Evolutionary conservation across 1,284 basidiomycete species (phyloP).

Genomic region (Apiotrichum porosum): DNA sequence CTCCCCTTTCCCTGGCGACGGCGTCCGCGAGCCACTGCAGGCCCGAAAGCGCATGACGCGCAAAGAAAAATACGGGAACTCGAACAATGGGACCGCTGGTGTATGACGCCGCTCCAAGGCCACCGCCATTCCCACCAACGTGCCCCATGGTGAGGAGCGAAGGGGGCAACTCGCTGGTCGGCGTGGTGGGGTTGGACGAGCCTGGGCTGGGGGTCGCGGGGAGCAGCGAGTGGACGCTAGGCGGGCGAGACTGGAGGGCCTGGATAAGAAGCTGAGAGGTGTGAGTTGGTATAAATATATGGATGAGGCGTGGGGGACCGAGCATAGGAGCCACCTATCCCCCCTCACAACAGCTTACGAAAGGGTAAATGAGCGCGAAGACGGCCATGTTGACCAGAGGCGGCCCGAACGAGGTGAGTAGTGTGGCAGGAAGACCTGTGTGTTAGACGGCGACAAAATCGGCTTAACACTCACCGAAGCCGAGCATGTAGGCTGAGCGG

Average conservation of each 20-base stretch:
- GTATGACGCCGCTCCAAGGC: background rate
- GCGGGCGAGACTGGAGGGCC: slow-evolving; percentile 42
- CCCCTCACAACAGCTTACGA: slow-evolving; percentile 22
- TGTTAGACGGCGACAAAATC: background rate
- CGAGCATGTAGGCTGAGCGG: slow-evolving; percentile 41
- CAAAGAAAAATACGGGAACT: slow-evolving; percentile 42
- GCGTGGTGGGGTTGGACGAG: slow-evolving; percentile 22
- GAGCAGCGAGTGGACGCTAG: slow-evolving; percentile 16
- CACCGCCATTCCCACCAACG: background rate
- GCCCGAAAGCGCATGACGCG: slow-evolving; percentile 31
- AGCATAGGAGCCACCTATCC: no score
- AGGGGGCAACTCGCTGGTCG: slow-evolving; percentile 11
- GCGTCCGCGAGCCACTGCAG: slow-evolving; percentile 36
- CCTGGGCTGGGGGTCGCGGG: slow-evolving; percentile 12
- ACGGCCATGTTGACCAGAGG: slow-evolving; percentile 47
- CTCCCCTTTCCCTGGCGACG: slow-evolving; percentile 24
- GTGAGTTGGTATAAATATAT: no score
- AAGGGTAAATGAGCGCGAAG: slow-evolving; percentile 48
- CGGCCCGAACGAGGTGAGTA: slow-evolving; percentile 43
- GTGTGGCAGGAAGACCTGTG: slow-evolving; percentile 37
- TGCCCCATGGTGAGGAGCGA: background rate
- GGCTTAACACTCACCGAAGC: slow-evolving; percentile 37
- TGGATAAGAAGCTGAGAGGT: slow-evolving; percentile 42
- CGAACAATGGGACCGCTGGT: background rate
- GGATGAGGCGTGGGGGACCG: no score